Conservation (phyloP, 345 rosid genomes). For the Boechera retrofracta region DNA sequence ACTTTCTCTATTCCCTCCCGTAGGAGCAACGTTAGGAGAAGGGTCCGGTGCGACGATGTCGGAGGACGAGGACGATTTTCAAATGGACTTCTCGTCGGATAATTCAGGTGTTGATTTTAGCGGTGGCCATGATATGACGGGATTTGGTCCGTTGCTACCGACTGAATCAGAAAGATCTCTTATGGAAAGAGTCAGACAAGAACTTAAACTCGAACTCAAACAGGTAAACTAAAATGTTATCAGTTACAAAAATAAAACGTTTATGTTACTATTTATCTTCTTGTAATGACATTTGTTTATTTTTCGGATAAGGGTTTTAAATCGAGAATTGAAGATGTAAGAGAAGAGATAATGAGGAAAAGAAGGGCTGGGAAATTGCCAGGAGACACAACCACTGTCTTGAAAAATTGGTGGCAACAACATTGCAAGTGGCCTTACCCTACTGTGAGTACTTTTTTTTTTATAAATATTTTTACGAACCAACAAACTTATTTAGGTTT, state of each 20-base stretch:
- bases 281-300: neutral
- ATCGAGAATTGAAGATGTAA: conserved; percentile 93
- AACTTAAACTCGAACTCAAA: conserved; percentile 89
- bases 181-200: conserved; percentile 99
- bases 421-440: conserved; percentile 99
- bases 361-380: conserved; percentile 98
- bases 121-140: conserved; percentile 66
- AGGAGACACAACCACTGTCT: conserved; percentile 94
- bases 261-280: neutral
- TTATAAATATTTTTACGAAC: neutral
- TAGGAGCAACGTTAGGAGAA: conserved; percentile 82
- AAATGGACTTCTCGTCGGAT: conserved; percentile 79
- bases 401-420: conserved; percentile 97
- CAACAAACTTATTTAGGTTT: neutral
- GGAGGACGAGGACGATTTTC: conserved; percentile 93
- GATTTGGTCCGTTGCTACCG: conserved; percentile 92
- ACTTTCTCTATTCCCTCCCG: neutral
- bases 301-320: conserved; percentile 69
- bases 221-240: conserved; percentile 55
- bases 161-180: conserved; percentile 96
- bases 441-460: conserved; percentile 61
- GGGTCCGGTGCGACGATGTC: conserved; percentile 97
- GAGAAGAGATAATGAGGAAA: conserved; percentile 95
- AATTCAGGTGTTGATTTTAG: conserved; percentile 59
- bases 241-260: neutral